phyloP scores from a whole-genome alignment of 1,139 yeast genomes.

The Nadsonia commutata region DNA sequence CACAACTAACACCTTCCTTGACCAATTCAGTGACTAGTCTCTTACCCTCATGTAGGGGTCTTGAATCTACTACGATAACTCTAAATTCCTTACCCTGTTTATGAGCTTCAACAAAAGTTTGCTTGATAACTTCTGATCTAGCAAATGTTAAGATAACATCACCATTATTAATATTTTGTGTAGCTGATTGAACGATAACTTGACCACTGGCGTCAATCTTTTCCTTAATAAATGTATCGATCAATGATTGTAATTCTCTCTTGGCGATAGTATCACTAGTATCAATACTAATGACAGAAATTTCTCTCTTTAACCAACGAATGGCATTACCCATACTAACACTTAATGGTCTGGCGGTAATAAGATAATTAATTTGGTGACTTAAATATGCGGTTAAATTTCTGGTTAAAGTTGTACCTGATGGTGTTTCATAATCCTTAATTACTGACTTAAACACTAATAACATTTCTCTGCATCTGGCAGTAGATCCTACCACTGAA shows the following conservation, averaged over 20 bases:
- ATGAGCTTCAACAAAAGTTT: slow-evolving; percentile 57
- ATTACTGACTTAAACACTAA: slow-evolving; percentile 74
- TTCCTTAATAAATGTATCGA: slow-evolving; percentile 72
- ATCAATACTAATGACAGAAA: slow-evolving; percentile 56
- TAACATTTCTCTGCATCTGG: slow-evolving; percentile 75
- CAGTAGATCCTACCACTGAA: slow-evolving; percentile 77
- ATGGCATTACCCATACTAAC: slow-evolving; percentile 97
- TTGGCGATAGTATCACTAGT: slow-evolving; percentile 64
- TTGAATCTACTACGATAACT: slow-evolving; percentile 83
- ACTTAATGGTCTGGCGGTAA: slow-evolving; percentile 81
- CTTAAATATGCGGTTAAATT: slow-evolving; percentile 79
- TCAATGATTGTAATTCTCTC: slow-evolving; percentile 43
- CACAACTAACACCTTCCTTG: slow-evolving; percentile 41
- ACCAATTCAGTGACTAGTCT: slow-evolving; percentile 52
- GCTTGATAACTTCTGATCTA: slow-evolving; percentile 68
- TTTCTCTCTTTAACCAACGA: slow-evolving; percentile 91
- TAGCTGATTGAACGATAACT: slow-evolving; percentile 71
- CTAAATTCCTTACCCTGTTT: slow-evolving; percentile 53
- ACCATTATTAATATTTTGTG: slow-evolving; percentile 60
- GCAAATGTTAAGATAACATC: slow-evolving; percentile 81
- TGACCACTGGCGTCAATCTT: slow-evolving; percentile 73
- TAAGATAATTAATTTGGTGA: slow-evolving; percentile 88
- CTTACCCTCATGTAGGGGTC: slow-evolving; percentile 91
- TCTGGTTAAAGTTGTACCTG: slow-evolving; percentile 71
- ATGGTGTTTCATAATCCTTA: slow-evolving; percentile 69